Evolutionary conservation across 495 filamentous ascomycete genomes (phyloP).

Genomic region (Astrothelium macrocarpum): DNA sequence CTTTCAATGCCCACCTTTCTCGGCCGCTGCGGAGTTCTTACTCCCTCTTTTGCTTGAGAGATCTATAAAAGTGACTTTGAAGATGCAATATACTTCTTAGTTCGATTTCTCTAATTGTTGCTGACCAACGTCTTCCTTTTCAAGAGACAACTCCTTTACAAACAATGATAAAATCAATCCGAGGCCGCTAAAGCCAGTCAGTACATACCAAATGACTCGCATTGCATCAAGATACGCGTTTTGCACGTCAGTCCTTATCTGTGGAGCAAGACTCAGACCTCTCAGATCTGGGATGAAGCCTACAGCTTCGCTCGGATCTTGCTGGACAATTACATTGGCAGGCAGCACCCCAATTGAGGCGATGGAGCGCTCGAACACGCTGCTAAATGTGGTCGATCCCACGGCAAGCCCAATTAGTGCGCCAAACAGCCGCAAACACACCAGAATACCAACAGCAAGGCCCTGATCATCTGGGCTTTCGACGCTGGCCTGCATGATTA

Average conservation of each 20-base stretch:
- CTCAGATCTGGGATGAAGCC: slow-evolving; percentile 13
- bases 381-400: slow-evolving; percentile 26
- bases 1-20: no score
- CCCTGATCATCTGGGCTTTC: slow-evolving; percentile 32
- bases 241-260: neutral
- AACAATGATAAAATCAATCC: slow-evolving; percentile 10
- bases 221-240: slow-evolving; percentile 10
- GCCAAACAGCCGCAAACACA: slow-evolving; percentile 35
- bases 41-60: neutral
- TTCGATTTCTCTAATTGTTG: slow-evolving; percentile 5
- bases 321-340: neutral
- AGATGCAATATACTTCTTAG: neutral
- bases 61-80: no score
- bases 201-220: slow-evolving; percentile 1
- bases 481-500: slow-evolving; percentile 31
- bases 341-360: neutral
- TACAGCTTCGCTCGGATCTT: slow-evolving; percentile 7
- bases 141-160: slow-evolving; percentile 8
- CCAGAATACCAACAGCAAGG: slow-evolving; percentile 30
- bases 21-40: no score
- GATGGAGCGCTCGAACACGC: slow-evolving; percentile 20
- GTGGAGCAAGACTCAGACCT: neutral
- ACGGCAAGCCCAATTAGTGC: slow-evolving; percentile 34
- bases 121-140: slow-evolving; percentile 12
- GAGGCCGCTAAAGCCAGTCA: slow-evolving; percentile 6